A percentile compares a stretch with the other conserved stretches of the same genome.
These are phyloP conservation scores for Psilocybe cyanescens DNA, from an alignment of 768 basidiomycete species.

Conservation along the genomic window DNA sequence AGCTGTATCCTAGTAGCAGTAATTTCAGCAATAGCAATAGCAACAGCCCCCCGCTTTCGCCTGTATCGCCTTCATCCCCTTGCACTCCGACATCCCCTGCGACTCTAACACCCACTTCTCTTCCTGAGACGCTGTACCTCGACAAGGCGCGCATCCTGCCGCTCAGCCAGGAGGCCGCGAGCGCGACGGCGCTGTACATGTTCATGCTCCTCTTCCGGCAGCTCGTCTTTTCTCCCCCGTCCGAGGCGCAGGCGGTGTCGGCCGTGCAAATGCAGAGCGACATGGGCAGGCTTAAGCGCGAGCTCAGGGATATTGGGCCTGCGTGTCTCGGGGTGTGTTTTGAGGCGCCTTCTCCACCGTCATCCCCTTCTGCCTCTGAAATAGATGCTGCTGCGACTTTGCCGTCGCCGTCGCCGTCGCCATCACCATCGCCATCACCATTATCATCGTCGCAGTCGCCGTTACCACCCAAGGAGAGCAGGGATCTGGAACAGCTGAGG, in stretches of 20 bases:
- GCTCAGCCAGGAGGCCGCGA: constrained; percentile 73
- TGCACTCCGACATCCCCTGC: constrained; percentile 26
- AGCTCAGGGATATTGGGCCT: constrained; percentile 75
- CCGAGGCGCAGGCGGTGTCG: neutral
- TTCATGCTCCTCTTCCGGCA: constrained; percentile 82
- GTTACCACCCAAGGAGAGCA: constrained; percentile 16
- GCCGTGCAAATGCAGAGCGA: constrained; percentile 48
- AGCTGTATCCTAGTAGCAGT: neutral
- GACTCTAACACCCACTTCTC: constrained; percentile 29
- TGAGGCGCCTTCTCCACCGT: constrained; percentile 28
- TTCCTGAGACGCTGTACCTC: constrained; percentile 83
- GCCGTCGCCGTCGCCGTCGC: no score
- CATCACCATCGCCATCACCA: no score
- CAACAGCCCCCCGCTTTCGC: constrained; percentile 25
- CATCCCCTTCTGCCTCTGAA: constrained; percentile 10
- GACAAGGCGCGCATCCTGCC: constrained; percentile 71
- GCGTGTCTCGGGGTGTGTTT: constrained; percentile 67
- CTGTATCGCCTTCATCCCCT: constrained; percentile 21
- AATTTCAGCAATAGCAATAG: constrained; percentile 27
- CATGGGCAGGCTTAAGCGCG: constrained; percentile 66
- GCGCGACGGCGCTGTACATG: constrained; percentile 78
- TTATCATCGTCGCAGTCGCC: neutral
- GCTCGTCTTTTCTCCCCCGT: constrained; percentile 51
- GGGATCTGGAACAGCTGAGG: constrained; percentile 57
- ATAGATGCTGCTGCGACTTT: constrained; percentile 4